A percentile compares a stretch with the other conserved stretches of the same genome.
Evolutionary conservation across 306 rosid genomes (phyloP).

Genomic region (Vicia villosa): DNA sequence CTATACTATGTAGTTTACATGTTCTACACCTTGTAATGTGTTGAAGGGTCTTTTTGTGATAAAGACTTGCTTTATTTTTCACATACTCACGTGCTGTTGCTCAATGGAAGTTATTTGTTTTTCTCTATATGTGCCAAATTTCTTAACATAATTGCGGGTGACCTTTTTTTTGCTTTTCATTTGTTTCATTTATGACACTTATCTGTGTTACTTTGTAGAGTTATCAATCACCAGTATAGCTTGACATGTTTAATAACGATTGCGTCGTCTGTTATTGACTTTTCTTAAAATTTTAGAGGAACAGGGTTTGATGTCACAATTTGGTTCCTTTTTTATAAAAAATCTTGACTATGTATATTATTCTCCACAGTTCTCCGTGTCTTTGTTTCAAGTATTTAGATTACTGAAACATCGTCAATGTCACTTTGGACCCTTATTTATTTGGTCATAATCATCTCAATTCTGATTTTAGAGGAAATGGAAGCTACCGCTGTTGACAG

Average conservation of each 20-base stretch:
- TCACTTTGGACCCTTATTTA: constrained; percentile 1
- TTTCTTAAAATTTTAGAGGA: constrained; percentile 8
- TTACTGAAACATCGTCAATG: constrained; percentile 6
- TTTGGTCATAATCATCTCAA: no score
- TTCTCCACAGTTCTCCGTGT: neutral
- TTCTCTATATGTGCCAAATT: neutral
- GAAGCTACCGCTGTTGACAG: no score
- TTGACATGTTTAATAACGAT: neutral
- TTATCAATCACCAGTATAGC: neutral
- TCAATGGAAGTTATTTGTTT: neutral
- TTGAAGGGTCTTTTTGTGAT: no score
- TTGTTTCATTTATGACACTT: constrained; percentile 17
- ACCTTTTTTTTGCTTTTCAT: neutral
- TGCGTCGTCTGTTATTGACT: neutral
- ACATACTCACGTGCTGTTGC: constrained; percentile 6
- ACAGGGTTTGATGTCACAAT: neutral
- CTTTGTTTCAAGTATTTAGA: neutral
- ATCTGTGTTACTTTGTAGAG: neutral
- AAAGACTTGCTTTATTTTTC: constrained; percentile 1
- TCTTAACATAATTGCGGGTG: constrained; percentile 12
- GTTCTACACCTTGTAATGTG: constrained; percentile 23
- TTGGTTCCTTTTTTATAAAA: neutral
- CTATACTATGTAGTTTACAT: constrained; percentile 15
- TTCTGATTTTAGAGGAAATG: no score
- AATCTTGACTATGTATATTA: constrained; percentile 2